Conservation (phyloP, 1,284 basidiomycete species). For the Ganoderma leucocontextum region DNA sequence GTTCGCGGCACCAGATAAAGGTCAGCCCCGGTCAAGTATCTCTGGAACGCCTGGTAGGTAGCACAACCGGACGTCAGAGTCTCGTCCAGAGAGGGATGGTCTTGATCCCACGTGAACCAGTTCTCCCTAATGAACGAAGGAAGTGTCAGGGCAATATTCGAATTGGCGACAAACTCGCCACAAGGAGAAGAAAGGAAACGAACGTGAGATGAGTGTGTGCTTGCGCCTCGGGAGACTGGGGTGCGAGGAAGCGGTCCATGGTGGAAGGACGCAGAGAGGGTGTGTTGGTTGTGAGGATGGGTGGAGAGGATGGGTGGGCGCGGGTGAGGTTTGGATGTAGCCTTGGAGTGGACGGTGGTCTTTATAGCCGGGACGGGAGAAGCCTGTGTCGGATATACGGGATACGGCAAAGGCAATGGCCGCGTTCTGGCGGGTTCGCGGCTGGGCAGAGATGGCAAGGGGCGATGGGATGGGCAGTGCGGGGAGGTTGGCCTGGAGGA, state of each 20-base stretch:
- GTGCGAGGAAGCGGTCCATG: conserved; percentile 78
- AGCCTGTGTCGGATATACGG: conserved; percentile 17
- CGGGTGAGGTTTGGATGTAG: conserved; percentile 7
- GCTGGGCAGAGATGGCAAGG: conserved; percentile 5
- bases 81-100: conserved; percentile 74
- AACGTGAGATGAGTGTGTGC: conserved; percentile 76
- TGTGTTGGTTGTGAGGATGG: conserved; percentile 12
- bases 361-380: conserved; percentile 24
- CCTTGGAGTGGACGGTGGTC: conserved; percentile 16
- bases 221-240: conserved; percentile 74
- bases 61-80: conserved; percentile 72
- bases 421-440: conserved; percentile 8
- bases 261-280: conserved; percentile 11
- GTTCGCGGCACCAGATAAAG: conserved; percentile 74
- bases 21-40: conserved; percentile 56
- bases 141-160: conserved; percentile 17
- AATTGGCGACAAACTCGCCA: not conserved
- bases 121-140: conserved; percentile 60
- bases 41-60: conserved; percentile 52
- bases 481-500: conserved; percentile 22
- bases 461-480: conserved; percentile 19
- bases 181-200: conserved; percentile 37
- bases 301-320: conserved; percentile 8
- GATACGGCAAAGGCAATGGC: conserved; percentile 25
- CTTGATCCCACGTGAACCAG: conserved; percentile 69